Evolutionary conservation across 2,329 filamentous ascomycete genomes (phyloP), one percentile per base, ranked within the genome.

Genomic region (Fusarium palustre): DNA sequence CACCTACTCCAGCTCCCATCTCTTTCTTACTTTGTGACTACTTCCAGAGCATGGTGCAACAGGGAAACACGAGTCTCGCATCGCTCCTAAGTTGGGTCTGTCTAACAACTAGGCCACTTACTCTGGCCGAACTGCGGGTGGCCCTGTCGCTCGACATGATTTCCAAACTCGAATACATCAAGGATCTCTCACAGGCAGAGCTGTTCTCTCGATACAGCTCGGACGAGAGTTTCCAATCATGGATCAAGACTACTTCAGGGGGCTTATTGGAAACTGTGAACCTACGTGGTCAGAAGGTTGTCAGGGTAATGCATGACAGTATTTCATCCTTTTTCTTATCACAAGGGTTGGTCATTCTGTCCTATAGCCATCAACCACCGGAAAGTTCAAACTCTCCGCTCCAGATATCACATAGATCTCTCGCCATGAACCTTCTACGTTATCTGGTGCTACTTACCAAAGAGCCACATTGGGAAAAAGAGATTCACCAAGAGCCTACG

Each of bases 181-280:
- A 41, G 7, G 34, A 42, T 8, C 34, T 59, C 11, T 41, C 34
- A 12, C 15, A 47, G 1, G 18, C 22, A 9, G 57, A 48, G 7
- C 31, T 24, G 6, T 47, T 59, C 7, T 33, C 34, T 9, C 41
- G 52, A 48, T 48, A 41, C n/a, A 20, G 18, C 12, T 48, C 53
- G 7, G 53, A 48, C 3, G 56, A 47, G 28, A 59, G n/a, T 7
- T 48, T 59, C 15, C 53, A 48, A n/a, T 48, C 41, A 4, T 59
- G 53, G 57, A 58, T 59, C 4, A 48, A 59, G 34, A 33, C 34
- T 4, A 58, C 34, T 12, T 58, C 53, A 20, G 41, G 57, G 57
- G 57, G 57, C 1, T 28, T 59, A 11, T 12, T 58, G 20, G 57
- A 41, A 20, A 28, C n/a, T 12, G 41, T 58, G 7, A 47, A 10